Percentiles rank a stretch among this genome's conserved stretches.
phyloP scores from a whole-genome alignment of 257 asterid genomes.

The Salvia hispanica region DNA sequence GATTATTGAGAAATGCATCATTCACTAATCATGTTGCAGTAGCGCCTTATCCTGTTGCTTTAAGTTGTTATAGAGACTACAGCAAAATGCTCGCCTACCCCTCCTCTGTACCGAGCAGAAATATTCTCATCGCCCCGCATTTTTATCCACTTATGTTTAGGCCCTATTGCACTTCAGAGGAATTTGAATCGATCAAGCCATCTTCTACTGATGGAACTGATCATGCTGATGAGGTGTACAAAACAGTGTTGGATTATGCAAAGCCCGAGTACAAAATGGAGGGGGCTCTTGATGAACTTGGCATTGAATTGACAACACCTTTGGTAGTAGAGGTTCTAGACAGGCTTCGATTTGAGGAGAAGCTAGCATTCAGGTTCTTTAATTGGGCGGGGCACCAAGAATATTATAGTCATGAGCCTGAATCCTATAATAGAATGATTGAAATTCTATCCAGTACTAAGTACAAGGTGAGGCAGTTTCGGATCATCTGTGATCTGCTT shows the following conservation, averaged over 20 bases:
- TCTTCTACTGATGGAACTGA: conserved; percentile 30
- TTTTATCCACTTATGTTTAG: conserved; percentile 23
- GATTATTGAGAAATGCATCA: conserved; percentile 33
- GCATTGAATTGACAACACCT: conserved; percentile 61
- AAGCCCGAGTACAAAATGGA: conserved; percentile 78
- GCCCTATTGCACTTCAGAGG: conserved; percentile 46
- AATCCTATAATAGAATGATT: conserved; percentile 72
- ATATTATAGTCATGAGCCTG: conserved; percentile 70
- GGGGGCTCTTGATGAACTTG: conserved; percentile 62
- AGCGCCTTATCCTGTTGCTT: conserved; percentile 16
- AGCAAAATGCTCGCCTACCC: conserved; percentile 4
- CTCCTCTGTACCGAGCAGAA: neutral
- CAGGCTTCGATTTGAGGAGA: conserved; percentile 75
- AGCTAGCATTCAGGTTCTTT: conserved; percentile 83
- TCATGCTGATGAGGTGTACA: conserved; percentile 52
- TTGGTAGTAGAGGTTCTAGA: conserved; percentile 67
- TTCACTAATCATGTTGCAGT: conserved; percentile 16
- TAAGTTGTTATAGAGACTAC: conserved; percentile 19
- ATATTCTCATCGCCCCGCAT: conserved; percentile 13
- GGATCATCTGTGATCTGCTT: conserved; percentile 79
- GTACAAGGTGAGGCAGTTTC: conserved; percentile 85
- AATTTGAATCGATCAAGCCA: conserved; percentile 34
- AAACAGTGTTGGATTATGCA: conserved; percentile 60
- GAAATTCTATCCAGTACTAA: conserved; percentile 85
- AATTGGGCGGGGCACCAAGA: conserved; percentile 78